A percentile compares a stretch with the other conserved stretches of the same genome.
Evolutionary conservation across 441 rosid species (phyloP).

Genomic region (Erodium chrysanthum): DNA sequence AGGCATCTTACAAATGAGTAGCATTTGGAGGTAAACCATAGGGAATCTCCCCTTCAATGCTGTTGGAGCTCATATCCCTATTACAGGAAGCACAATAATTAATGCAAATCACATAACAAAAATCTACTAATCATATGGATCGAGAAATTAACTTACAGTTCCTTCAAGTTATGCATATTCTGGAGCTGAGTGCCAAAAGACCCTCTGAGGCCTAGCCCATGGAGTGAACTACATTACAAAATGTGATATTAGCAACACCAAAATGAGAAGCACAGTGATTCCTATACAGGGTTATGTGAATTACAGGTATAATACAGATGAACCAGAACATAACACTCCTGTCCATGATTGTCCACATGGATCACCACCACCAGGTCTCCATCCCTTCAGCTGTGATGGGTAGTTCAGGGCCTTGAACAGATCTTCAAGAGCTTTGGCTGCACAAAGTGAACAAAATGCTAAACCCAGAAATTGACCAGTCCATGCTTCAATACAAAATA

Average conservation of each 20-base stretch:
- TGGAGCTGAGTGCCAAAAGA: constrained; percentile 60
- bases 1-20: constrained; percentile 62
- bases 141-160: constrained; percentile 43
- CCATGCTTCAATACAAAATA: neutral
- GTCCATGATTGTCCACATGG: constrained; percentile 10
- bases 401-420: constrained; percentile 6
- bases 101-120: constrained; percentile 13
- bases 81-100: constrained; percentile 13
- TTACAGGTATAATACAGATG: constrained; percentile 37
- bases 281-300: constrained; percentile 9
- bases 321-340: constrained; percentile 6
- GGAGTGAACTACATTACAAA: constrained; percentile 36
- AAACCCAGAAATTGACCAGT: neutral
- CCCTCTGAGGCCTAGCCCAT: constrained; percentile 57
- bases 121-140: neutral
- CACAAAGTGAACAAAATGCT: neutral
- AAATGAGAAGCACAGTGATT: neutral
- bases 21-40: constrained; percentile 63
- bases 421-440: constrained; percentile 12
- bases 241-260: neutral
- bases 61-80: constrained; percentile 80
- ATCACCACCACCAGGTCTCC: constrained; percentile 8
- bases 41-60: constrained; percentile 67
- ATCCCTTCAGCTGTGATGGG: constrained; percentile 10
- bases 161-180: constrained; percentile 55